Percentiles rank a stretch among this genome's conserved stretches.
phyloP scores from a whole-genome alignment of 2,329 filamentous ascomycete genomes.

The Pseudocercospora eumusae region DNA sequence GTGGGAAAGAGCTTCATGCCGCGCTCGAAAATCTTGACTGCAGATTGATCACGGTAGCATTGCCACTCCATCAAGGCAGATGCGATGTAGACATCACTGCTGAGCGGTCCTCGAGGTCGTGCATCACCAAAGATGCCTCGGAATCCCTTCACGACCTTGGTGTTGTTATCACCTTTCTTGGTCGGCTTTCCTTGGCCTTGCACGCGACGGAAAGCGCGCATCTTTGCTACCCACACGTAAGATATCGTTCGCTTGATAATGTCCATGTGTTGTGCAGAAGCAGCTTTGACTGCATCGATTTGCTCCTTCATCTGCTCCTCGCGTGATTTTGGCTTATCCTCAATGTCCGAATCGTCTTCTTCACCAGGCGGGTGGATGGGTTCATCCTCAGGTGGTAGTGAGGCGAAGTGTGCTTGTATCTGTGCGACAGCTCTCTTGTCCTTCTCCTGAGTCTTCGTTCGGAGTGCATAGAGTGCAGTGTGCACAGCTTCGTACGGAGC shows the following conservation, averaged over 20 bases:
- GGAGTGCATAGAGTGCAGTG: constrained; percentile 82
- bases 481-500: constrained; percentile 82
- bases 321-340: constrained; percentile 49
- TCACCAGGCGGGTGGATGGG: constrained; percentile 44
- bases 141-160: constrained; percentile 57
- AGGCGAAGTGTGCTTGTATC: constrained; percentile 57
- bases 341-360: constrained; percentile 51
- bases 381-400: constrained; percentile 45
- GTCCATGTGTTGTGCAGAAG: constrained; percentile 70
- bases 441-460: constrained; percentile 67
- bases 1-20: constrained; percentile 91
- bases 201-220: constrained; percentile 89
- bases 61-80: constrained; percentile 92
- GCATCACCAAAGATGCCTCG: constrained; percentile 88
- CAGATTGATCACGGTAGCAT: constrained; percentile 91
- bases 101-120: constrained; percentile 80
- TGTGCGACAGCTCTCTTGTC: constrained; percentile 63
- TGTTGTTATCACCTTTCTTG: constrained; percentile 43
- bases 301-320: constrained; percentile 57
- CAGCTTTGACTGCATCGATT: constrained; percentile 61
- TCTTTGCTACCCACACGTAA: constrained; percentile 91
- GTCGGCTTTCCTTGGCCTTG: constrained; percentile 71
- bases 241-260: constrained; percentile 83
- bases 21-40: constrained; percentile 92
- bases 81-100: constrained; percentile 92